A percentile compares a stretch with the other conserved stretches of the same genome.
Conservation (phyloP, 1,139 yeast species). For the Pichiaceae sp. region DNA sequence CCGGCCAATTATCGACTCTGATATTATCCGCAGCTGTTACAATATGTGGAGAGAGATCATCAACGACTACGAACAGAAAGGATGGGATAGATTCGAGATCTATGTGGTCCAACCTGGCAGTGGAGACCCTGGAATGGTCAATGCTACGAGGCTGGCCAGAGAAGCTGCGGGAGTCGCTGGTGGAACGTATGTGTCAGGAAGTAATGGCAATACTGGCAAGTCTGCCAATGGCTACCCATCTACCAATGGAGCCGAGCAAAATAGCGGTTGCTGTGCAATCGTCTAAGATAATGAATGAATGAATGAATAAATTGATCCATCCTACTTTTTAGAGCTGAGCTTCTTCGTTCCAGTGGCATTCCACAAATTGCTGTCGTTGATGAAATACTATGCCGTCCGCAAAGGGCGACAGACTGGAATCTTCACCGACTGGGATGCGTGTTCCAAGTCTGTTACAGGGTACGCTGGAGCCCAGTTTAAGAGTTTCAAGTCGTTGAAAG, state of each 20-base stretch:
- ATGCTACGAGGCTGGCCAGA: neutral
- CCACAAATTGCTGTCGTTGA: too few species aligned
- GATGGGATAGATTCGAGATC: neutral
- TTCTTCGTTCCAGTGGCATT: too few species aligned
- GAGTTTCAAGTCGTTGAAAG: conserved; percentile 5
- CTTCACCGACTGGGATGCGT: conserved; percentile 12
- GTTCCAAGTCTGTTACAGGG: conserved; percentile 11
- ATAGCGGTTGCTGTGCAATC: too few species aligned
- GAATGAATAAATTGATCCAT: too few species aligned
- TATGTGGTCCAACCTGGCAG: neutral
- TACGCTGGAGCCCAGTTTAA: conserved; percentile 9
- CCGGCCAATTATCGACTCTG: neutral
- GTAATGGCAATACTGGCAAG: too few species aligned
- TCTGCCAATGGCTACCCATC: too few species aligned
- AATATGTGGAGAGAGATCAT: neutral
- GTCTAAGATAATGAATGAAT: too few species aligned
- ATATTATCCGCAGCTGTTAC: neutral
- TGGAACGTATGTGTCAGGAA: too few species aligned
- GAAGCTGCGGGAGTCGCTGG: neutral
- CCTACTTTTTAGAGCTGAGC: too few species aligned
- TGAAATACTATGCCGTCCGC: conserved; percentile 13
- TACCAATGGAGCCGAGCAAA: too few species aligned
- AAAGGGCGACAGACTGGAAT: conserved; percentile 12
- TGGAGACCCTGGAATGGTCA: neutral
- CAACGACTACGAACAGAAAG: neutral